phyloP scores from a whole-genome alignment of 768 basidiomycete genomes.

The Russula brevipes region DNA sequence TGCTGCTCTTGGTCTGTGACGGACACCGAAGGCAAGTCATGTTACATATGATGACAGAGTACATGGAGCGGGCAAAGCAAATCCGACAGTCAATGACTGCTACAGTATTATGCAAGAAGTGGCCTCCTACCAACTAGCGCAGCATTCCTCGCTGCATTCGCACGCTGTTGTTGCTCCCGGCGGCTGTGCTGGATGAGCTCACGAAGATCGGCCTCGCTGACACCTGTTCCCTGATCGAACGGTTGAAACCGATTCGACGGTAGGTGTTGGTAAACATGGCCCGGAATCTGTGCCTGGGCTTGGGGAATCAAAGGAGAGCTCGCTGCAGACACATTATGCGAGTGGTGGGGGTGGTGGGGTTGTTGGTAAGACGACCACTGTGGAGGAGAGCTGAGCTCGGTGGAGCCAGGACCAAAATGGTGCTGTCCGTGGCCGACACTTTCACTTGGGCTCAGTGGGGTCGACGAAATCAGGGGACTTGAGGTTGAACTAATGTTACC shows the following conservation, averaged over 20 bases:
- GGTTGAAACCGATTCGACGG: slow-evolving; percentile 46
- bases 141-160: slow-evolving; percentile 30
- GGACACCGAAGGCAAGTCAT: slow-evolving; percentile 25
- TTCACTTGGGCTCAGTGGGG: slow-evolving; percentile 46
- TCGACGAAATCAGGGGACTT: slow-evolving; percentile 53
- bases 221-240: slow-evolving; percentile 42
- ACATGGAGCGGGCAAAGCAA: slow-evolving; percentile 18
- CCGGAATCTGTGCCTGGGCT: slow-evolving; percentile 38
- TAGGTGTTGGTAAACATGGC: slow-evolving; percentile 33
- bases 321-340: slow-evolving; percentile 36
- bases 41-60: slow-evolving; percentile 27
- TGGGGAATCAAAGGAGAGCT: slow-evolving; percentile 48
- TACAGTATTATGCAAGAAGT: slow-evolving; percentile 38
- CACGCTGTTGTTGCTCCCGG: slow-evolving; percentile 46
- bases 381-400: slow-evolving; percentile 36
- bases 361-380: slow-evolving; percentile 45
- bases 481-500: slow-evolving; percentile 58
- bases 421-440: slow-evolving; percentile 48
- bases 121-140: slow-evolving; percentile 45
- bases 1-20: slow-evolving; percentile 34
- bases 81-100: slow-evolving; percentile 29
- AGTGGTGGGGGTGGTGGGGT: slow-evolving; percentile 39
- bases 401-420: slow-evolving; percentile 31
- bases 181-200: slow-evolving; percentile 71
- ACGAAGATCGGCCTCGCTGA: slow-evolving; percentile 73